Evolutionary conservation across 106 monocot species (phyloP).

Genomic region (Xerophyta viscosa): DNA sequence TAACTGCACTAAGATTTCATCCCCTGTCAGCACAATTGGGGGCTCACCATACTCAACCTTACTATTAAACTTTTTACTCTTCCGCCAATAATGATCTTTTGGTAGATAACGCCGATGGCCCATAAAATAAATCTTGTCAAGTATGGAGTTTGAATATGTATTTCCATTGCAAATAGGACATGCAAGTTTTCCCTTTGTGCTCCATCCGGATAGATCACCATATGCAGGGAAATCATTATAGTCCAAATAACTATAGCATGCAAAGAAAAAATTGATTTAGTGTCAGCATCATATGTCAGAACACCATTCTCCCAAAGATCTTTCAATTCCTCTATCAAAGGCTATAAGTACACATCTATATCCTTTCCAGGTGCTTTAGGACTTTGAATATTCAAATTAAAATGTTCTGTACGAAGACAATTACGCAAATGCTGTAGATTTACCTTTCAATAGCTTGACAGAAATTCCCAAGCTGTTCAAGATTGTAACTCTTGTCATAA

Average conservation of each 20-base stretch:
- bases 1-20: constrained; percentile 1
- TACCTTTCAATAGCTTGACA: no score
- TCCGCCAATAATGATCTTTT: neutral
- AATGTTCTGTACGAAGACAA: no score
- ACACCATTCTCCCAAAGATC: neutral
- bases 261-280: constrained; percentile 8
- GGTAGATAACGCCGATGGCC: constrained; percentile 5
- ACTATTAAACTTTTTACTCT: neutral
- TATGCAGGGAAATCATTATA: constrained; percentile 12
- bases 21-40: no score
- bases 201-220: constrained; percentile 11
- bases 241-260: constrained; percentile 5
- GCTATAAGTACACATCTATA: constrained; percentile 9
- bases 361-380: neutral
- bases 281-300: constrained; percentile 7
- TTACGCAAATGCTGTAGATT: no score
- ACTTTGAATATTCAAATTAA: no score
- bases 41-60: neutral
- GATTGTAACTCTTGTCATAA: no score
- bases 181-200: constrained; percentile 9
- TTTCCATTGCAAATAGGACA: constrained; percentile 3
- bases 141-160: neutral
- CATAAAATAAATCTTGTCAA: constrained; percentile 1
- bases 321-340: constrained; percentile 7
- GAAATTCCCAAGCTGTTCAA: no score